Conservation (phyloP, 768 basidiomycete genomes). For the Pholiota molesta region DNA sequence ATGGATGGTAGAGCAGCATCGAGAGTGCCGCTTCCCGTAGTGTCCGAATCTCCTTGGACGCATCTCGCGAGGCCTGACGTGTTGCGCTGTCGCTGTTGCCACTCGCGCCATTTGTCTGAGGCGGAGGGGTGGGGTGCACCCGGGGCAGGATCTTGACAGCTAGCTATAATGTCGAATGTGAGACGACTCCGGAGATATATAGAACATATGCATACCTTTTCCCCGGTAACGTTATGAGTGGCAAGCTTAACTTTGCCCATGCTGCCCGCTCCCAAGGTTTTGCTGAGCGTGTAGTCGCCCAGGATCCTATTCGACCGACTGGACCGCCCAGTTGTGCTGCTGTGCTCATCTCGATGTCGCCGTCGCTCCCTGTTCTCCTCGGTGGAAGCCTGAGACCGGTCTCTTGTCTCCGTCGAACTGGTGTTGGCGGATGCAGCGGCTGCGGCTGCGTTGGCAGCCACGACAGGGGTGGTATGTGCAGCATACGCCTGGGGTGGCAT, state of each 20-base stretch:
- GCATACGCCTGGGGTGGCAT: conserved; percentile 69
- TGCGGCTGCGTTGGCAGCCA: conserved; percentile 20
- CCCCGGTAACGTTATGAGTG: conserved; percentile 83
- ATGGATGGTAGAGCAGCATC: conserved; percentile 96
- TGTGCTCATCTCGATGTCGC: conserved; percentile 33
- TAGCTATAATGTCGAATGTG: conserved; percentile 52
- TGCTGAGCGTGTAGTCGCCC: conserved; percentile 94
- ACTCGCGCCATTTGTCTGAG: conserved; percentile 42
- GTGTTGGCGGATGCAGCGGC: conserved; percentile 8
- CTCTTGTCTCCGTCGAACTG: conserved; percentile 34
- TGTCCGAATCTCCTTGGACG: conserved; percentile 94
- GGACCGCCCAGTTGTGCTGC: conserved; percentile 28
- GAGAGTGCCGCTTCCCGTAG: conserved; percentile 95
- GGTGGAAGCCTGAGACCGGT: conserved; percentile 32
- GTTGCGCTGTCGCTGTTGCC: conserved; percentile 60
- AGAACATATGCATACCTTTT: conserved; percentile 68
- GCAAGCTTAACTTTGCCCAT: conserved; percentile 99
- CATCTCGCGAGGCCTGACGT: conserved; percentile 86
- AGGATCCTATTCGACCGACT: conserved; percentile 63
- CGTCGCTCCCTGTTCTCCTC: conserved; percentile 32
- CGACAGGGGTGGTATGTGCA: conserved; percentile 16
- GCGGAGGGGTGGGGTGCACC: conserved; percentile 62
- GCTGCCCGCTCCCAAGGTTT: conserved; percentile 95
- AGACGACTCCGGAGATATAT: conserved; percentile 11
- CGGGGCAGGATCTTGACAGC: conserved; percentile 99